Percentiles rank a stretch among this genome's conserved stretches.
phyloP scores from a whole-genome alignment of 345 rosid species.

The Arabidopsis suecica region DNA sequence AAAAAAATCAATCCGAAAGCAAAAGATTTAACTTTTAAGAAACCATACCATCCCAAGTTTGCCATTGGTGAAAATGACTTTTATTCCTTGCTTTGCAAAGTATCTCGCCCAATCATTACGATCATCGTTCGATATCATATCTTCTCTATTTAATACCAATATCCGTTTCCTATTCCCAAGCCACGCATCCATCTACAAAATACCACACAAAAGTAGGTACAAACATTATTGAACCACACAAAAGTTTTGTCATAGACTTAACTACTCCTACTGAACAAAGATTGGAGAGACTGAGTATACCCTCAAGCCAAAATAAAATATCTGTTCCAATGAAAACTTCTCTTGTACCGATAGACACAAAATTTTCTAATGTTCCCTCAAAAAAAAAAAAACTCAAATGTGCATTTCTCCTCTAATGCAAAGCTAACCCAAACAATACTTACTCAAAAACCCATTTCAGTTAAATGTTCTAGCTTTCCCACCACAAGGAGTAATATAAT shows the following conservation, averaged over 20 bases:
- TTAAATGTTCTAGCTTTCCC: slow-evolving; percentile 1
- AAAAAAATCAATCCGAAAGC: not conserved
- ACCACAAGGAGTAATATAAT: not conserved
- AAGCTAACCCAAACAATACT: not conserved
- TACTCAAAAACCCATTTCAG: not conserved
- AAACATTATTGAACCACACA: not conserved
- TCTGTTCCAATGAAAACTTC: not conserved
- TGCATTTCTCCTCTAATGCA: not conserved
- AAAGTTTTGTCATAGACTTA: not conserved
- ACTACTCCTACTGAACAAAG: slow-evolving; percentile 6
- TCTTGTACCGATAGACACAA: not conserved
- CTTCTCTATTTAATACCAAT: slow-evolving; percentile 90
- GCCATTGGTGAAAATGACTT: slow-evolving; percentile 80
- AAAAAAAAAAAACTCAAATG: not conserved
- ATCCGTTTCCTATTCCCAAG: slow-evolving; percentile 90
- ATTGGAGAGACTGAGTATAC: not conserved
- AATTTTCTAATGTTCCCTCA: not conserved
- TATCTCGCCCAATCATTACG: slow-evolving; percentile 95
- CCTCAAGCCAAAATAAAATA: not conserved
- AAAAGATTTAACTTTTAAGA: slow-evolving; percentile 5
- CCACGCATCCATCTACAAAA: slow-evolving; percentile 84
- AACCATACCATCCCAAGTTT: slow-evolving; percentile 74
- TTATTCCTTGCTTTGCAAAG: slow-evolving; percentile 78
- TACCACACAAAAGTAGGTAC: slow-evolving; percentile 16
- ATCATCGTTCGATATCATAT: slow-evolving; percentile 85